Evolutionary conservation across 225 moss, liverwort and hornwort genomes (phyloP).

Genomic region (Pleurozium schreberi): DNA sequence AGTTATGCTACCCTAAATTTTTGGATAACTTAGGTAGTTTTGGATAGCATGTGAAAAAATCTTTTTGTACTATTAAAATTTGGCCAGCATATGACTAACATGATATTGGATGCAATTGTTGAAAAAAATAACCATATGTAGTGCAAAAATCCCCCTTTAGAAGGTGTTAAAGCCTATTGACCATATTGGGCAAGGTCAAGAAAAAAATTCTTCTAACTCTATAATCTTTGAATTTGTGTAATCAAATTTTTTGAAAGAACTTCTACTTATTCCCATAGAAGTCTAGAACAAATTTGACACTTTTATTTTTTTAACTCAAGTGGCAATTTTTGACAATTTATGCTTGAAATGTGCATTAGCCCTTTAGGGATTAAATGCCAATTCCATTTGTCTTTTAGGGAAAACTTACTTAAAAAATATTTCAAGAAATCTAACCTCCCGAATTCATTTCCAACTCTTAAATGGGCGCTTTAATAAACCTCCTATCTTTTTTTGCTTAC

Average conservation of each 20-base stretch:
- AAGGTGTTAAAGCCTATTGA: accelerated
- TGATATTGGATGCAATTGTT: neutral
- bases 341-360: accelerated
- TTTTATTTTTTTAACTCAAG: no score
- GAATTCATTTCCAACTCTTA: neutral
- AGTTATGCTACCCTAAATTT: neutral
- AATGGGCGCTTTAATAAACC: neutral
- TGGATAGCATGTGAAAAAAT: neutral
- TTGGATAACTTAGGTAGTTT: accelerated
- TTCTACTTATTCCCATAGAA: accelerated
- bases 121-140: neutral
- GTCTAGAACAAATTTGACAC: neutral
- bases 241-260: accelerated
- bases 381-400: neutral
- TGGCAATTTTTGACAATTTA: neutral
- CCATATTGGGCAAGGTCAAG: accelerated
- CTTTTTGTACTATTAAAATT: neutral
- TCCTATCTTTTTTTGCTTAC: neutral
- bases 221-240: accelerated
- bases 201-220: neutral
- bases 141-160: neutral
- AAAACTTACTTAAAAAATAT: neutral
- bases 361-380: neutral
- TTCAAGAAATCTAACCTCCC: neutral
- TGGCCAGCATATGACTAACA: neutral